Percentiles rank a stretch among this genome's conserved stretches.
phyloP scores from a whole-genome alignment of 2,329 filamentous ascomycete species.

The Hypomyces rosellus region DNA sequence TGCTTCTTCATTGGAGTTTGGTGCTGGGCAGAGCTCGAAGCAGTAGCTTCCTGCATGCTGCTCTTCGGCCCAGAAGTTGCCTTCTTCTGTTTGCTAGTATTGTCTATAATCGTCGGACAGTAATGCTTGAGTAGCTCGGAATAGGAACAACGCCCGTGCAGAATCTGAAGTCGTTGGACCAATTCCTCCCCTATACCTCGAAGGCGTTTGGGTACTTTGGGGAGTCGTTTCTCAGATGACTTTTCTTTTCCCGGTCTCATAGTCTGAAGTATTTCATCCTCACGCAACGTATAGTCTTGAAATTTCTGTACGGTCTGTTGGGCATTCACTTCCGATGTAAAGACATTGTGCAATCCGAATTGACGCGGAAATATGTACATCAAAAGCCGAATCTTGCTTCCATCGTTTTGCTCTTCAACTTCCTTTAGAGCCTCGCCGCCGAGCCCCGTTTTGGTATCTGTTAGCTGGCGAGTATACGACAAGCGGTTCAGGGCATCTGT shows the following conservation, averaged over 20 bases:
- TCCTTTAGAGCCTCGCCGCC: background rate
- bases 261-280: conserved; percentile 62
- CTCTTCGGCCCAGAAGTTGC: too few species aligned
- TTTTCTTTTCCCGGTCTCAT: conserved; percentile 12
- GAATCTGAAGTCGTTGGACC: conserved; percentile 60
- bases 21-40: background rate
- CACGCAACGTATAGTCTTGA: conserved; percentile 79
- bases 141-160: conserved; percentile 74
- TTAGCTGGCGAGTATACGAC: conserved; percentile 17
- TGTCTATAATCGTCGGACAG: conserved; percentile 52
- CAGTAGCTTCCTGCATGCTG: background rate
- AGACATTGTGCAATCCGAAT: conserved; percentile 88
- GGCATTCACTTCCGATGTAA: conserved; percentile 61
- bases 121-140: conserved; percentile 71
- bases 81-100: background rate
- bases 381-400: conserved; percentile 64
- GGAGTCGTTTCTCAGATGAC: conserved; percentile 12
- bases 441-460: background rate
- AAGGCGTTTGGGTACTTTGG: conserved; percentile 58
- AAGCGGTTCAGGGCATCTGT: conserved; percentile 77
- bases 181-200: conserved; percentile 55
- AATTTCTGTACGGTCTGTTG: conserved; percentile 65
- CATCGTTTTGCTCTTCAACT: conserved; percentile 16
- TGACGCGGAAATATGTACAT: conserved; percentile 93
- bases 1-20: background rate